Base-by-base conservation (phyloP, 2,329 filamentous ascomycete species). In the Penicillium sp. region DNA sequence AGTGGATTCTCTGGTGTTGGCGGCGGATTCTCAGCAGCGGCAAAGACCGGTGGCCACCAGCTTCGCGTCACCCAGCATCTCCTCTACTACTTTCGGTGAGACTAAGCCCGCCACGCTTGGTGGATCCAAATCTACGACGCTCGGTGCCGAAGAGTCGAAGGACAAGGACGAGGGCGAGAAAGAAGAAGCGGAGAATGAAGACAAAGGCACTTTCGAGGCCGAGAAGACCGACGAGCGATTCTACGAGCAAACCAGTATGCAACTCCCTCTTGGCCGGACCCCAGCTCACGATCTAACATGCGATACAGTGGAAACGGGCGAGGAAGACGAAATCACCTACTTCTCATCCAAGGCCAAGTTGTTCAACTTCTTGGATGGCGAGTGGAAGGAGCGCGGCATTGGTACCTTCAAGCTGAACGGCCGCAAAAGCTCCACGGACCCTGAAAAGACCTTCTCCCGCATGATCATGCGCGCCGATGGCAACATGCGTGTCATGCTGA, bases 401-500 rank as follows among this genome's bases (percentile, higher is more conserved):
- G 90, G 90, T 36, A 85, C 85, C 58, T 76, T 95, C 57, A 93
- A 93, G 70, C 78, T 95, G 65, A 95, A 96, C 60, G 83, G 85
- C 11, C 51, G 47, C 43, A 80, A 80, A 2, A 76, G 35, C 35
- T 23, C 22, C 11, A 37, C 79, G 54, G 68, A 24, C 4, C 74
- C 78, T 20, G 76, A 79, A 32, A 76, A 83, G 48, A 75, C 81
- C 46, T 77, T 65, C 42, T 79, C 85, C 20, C 85, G 91, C 34
- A 79, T 97, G 55, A 79, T 97, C 51, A 89, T 96, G 82, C 85
- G 91, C 14, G 89, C 94, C 56, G 90, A 96, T 61, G 89, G 89
- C 50, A 93, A 88, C 1, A 83, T 90, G 60, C 81, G 89, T 18
- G 82, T 97, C 44, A 84, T 95, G 51, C 75, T 97, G 41, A 97